Evolutionary conservation across 306 rosid species (phyloP).

Genomic region (Medicago truncatula): DNA sequence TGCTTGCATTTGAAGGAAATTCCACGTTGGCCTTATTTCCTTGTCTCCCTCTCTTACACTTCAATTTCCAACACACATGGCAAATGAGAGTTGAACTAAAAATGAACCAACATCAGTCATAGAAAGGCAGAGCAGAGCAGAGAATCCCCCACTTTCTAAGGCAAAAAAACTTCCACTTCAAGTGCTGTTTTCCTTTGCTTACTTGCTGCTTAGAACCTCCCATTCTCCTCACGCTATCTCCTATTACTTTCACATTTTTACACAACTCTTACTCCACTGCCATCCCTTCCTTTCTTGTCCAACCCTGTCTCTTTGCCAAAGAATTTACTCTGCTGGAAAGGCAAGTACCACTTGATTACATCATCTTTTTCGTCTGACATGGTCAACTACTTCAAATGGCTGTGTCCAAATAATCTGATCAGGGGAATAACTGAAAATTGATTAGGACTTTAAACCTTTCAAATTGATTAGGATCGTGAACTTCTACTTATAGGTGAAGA

Average conservation of each 20-base stretch:
- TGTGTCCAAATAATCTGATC: too few relatives aligned
- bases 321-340: slow-evolving; percentile 15
- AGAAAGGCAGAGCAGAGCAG: slow-evolving; percentile 17
- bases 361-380: slow-evolving; percentile 33
- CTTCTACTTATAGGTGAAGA: too few relatives aligned
- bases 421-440: too few relatives aligned
- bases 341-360: slow-evolving; percentile 35
- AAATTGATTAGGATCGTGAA: too few relatives aligned
- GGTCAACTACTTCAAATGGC: slow-evolving; percentile 24
- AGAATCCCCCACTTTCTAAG: slow-evolving; percentile 66
- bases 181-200: slow-evolving; percentile 1
- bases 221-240: slow-evolving; percentile 56
- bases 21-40: slow-evolving; percentile 41
- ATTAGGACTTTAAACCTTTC: too few relatives aligned
- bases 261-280: neutral
- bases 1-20: slow-evolving; percentile 62
- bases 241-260: slow-evolving; percentile 21
- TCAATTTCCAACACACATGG: slow-evolving; percentile 65
- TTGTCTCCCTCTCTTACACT: slow-evolving; percentile 26
- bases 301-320: slow-evolving; percentile 18
- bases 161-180: slow-evolving; percentile 30
- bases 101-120: slow-evolving; percentile 24
- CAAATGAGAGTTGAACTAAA: slow-evolving; percentile 27
- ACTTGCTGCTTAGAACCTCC: slow-evolving; percentile 6
- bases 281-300: slow-evolving; percentile 26